Evolutionary conservation across 2,329 filamentous ascomycete species (phyloP).

Genomic region (Stagonosporopsis cucurbitacearum): DNA sequence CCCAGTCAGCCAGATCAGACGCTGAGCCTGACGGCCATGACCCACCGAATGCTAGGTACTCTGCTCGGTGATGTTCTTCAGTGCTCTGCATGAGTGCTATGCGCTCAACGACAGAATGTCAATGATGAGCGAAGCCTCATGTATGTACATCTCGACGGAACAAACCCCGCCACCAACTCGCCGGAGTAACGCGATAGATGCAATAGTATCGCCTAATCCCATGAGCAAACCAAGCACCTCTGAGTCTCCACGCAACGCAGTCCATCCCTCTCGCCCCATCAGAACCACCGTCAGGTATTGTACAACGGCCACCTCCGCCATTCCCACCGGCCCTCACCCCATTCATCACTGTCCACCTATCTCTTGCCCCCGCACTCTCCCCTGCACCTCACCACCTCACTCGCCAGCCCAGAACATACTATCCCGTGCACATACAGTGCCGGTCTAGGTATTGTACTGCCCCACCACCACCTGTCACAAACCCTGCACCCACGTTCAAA

Average conservation of each 20-base stretch:
- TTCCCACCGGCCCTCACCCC: not conserved
- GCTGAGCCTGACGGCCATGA: not conserved
- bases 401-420: not conserved
- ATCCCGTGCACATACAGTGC: not conserved
- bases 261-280: not conserved
- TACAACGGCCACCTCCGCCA: constrained; percentile 11
- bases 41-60: too few species aligned
- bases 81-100: not conserved
- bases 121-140: too few species aligned
- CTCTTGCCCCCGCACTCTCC: not conserved
- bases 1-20: not conserved
- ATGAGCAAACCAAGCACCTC: not conserved
- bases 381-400: not conserved
- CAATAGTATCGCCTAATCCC: too few species aligned
- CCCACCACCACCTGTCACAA: constrained; percentile 1
- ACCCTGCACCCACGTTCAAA: constrained; percentile 9
- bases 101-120: too few species aligned
- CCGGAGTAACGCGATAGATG: too few species aligned
- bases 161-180: too few species aligned
- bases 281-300: too few species aligned
- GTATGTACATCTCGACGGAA: too few species aligned
- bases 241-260: not conserved
- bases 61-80: too few species aligned
- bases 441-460: too few species aligned
- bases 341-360: not conserved